These are phyloP conservation scores for Daldinia decipiens DNA, from an alignment of 495 filamentous ascomycete genomes.

Conservation along the genomic window DNA sequence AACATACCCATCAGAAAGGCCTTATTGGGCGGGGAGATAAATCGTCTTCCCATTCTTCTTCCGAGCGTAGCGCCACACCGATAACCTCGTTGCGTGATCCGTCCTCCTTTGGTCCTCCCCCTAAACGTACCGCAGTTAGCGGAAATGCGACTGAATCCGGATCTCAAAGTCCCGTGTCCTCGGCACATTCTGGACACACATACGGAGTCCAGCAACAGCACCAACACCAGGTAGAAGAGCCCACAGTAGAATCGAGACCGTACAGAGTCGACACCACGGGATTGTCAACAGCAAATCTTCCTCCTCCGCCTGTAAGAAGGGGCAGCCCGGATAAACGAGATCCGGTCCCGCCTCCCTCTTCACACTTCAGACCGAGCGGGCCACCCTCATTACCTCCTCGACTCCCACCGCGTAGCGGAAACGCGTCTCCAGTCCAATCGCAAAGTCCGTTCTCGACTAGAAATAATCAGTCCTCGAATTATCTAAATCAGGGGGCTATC, in stretches of 20 bases:
- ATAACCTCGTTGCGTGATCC: slow-evolving; percentile 86
- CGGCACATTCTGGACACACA: slow-evolving; percentile 7
- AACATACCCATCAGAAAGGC: slow-evolving; percentile 52
- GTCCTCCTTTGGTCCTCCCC: slow-evolving; percentile 83
- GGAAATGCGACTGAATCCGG: slow-evolving; percentile 51
- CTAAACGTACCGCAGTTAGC: slow-evolving; percentile 61
- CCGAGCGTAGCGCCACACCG: slow-evolving; percentile 68
- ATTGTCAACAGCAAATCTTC: slow-evolving; percentile 71
- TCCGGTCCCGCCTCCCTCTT: slow-evolving; percentile 40
- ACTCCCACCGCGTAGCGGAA: slow-evolving; percentile 54
- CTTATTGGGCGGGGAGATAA: slow-evolving; percentile 52
- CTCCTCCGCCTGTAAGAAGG: slow-evolving; percentile 73
- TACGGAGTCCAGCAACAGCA: slow-evolving; percentile 34
- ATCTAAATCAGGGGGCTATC: slow-evolving; percentile 74
- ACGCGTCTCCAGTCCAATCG: slow-evolving; percentile 66
- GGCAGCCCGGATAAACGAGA: slow-evolving; percentile 57
- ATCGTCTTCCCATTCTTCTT: slow-evolving; percentile 10
- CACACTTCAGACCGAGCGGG: slow-evolving; percentile 60
- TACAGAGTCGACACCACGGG: slow-evolving; percentile 78
- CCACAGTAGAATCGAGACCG: slow-evolving; percentile 66
- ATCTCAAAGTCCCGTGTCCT: slow-evolving; percentile 49
- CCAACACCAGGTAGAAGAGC: slow-evolving; percentile 53
- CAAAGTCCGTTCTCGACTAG: slow-evolving; percentile 42
- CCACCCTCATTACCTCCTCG: slow-evolving; percentile 83
- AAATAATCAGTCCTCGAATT: slow-evolving; percentile 45